phyloP scores from a whole-genome alignment of 164 flowering plant species.

The Aristolochia contorta region DNA sequence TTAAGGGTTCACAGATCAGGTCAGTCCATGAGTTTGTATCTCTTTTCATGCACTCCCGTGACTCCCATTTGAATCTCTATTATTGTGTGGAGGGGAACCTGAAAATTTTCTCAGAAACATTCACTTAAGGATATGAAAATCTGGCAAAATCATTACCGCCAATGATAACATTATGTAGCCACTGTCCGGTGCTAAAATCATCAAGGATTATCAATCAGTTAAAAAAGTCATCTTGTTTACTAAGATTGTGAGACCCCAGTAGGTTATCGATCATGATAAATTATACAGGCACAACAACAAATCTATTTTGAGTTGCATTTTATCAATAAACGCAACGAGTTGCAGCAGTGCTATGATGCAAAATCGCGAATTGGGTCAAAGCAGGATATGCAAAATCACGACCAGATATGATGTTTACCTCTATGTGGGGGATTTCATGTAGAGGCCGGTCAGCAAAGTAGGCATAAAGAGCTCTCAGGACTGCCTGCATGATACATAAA shows the following conservation, averaged over 20 bases:
- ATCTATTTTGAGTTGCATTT: too few relatives aligned
- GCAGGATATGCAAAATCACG: background rate
- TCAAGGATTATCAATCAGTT: too few relatives aligned
- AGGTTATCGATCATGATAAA: too few relatives aligned
- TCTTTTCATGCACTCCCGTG: conserved; percentile 87
- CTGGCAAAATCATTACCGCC: too few relatives aligned
- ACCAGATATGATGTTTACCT: conserved; percentile 33
- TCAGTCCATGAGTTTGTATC: conserved; percentile 97
- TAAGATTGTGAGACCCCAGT: too few relatives aligned
- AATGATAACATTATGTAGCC: too few relatives aligned
- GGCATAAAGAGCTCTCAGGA: conserved; percentile 91
- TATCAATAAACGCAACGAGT: too few relatives aligned
- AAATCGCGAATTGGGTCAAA: background rate
- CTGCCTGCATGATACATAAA: conserved; percentile 46
- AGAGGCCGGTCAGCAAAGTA: conserved; percentile 97
- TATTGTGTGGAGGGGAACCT: conserved; percentile 95
- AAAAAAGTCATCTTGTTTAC: too few relatives aligned
- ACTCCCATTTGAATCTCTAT: conserved; percentile 99
- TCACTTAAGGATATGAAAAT: background rate
- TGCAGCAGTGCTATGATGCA: too few relatives aligned
- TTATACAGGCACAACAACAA: too few relatives aligned
- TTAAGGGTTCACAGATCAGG: too few relatives aligned
- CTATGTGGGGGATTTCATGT: conserved; percentile 92
- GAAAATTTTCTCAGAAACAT: conserved; percentile 11
- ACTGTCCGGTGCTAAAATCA: too few relatives aligned